A percentile compares a stretch with the other conserved stretches of the same genome.
phyloP scores from a whole-genome alignment of 768 basidiomycete species.

The Amanita subjunquillea region DNA sequence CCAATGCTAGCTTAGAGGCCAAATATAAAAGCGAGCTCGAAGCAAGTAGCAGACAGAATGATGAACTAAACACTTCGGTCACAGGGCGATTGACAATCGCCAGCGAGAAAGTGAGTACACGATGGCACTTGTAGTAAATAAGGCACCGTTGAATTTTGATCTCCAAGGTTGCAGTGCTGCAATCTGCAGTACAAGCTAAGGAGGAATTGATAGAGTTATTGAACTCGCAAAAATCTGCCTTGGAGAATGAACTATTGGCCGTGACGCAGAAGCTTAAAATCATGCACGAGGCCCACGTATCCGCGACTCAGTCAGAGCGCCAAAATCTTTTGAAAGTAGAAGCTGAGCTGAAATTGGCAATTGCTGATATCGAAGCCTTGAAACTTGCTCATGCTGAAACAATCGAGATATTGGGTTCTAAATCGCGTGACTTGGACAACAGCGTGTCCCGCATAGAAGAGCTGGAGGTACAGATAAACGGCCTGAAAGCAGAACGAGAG shows the following conservation, averaged over 20 bases:
- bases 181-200: conserved; percentile 28
- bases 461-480: conserved; percentile 35
- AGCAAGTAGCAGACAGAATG: background rate
- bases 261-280: conserved; percentile 42
- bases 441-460: conserved; percentile 19
- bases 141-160: background rate
- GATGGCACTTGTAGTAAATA: background rate
- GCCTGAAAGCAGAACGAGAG: conserved; percentile 55
- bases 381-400: conserved; percentile 39
- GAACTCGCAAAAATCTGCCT: conserved; percentile 34
- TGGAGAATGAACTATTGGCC: conserved; percentile 40
- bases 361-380: conserved; percentile 40
- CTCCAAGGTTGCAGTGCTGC: conserved; percentile 42
- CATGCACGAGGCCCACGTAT: conserved; percentile 31
- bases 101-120: conserved; percentile 32
- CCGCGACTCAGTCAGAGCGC: conserved; percentile 49
- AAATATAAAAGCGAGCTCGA: background rate
- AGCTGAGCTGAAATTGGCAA: conserved; percentile 45
- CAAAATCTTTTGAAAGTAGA: conserved; percentile 57
- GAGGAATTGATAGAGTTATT: conserved; percentile 36
- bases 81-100: background rate
- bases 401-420: conserved; percentile 34
- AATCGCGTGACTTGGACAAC: conserved; percentile 8
- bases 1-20: conserved; percentile 36
- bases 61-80: background rate